These are phyloP conservation scores for Sanguinoderma infundibulare DNA, from an alignment of 1,284 basidiomycete genomes.

Conservation along the genomic window DNA sequence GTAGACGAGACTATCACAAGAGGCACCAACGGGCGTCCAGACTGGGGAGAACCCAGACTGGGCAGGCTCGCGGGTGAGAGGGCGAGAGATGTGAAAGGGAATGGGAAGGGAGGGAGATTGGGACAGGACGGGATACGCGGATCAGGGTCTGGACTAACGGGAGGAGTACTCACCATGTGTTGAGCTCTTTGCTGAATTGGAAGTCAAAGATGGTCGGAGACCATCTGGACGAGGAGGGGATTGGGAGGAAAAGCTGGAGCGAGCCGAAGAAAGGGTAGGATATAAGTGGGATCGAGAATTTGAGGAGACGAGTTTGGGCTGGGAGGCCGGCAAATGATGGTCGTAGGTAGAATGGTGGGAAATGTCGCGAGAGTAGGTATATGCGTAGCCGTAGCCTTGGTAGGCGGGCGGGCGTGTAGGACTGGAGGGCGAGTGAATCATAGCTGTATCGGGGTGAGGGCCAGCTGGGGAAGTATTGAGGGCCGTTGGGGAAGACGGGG, in stretches of 20 bases:
- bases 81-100: neutral
- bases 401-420: slow-evolving; percentile 13
- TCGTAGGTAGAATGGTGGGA: slow-evolving; percentile 9
- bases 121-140: neutral
- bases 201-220: slow-evolving; percentile 5
- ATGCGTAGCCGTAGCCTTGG: slow-evolving; percentile 20
- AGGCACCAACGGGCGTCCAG: slow-evolving; percentile 7
- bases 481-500: slow-evolving; percentile 20
- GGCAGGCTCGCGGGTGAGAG: neutral
- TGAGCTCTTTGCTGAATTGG: neutral
- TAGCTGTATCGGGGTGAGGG: slow-evolving; percentile 12
- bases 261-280: slow-evolving; percentile 8
- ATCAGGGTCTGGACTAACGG: neutral
- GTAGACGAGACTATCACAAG: neutral
- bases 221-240: slow-evolving; percentile 3
- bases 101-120: neutral
- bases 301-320: neutral
- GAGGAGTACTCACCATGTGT: slow-evolving; percentile 7
- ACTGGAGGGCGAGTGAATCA: slow-evolving; percentile 15
- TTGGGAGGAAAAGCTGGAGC: slow-evolving; percentile 4
- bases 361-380: slow-evolving; percentile 12
- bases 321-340: slow-evolving; percentile 1
- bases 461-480: slow-evolving; percentile 16
- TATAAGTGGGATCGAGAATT: slow-evolving; percentile 16
- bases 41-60: neutral